Evolutionary conservation across 352 stramenopile genomes (phyloP).

Genomic region (Thalassiosira exigua): DNA sequence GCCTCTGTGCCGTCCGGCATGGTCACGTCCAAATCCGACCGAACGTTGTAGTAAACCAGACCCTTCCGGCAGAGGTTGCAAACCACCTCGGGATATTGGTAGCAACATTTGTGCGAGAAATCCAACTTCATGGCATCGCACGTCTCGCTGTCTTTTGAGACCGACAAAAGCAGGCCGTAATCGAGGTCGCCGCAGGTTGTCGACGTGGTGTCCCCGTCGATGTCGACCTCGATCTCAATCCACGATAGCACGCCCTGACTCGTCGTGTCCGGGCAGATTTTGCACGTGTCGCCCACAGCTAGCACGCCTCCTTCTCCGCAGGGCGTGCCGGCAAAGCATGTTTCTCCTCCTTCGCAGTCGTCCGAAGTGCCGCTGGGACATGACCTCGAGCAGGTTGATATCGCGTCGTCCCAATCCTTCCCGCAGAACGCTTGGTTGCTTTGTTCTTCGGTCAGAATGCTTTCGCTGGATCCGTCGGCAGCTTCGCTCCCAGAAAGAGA

Average conservation of each 20-base stretch:
- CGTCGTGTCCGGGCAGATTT: conserved; percentile 61
- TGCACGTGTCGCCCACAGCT: conserved; percentile 51
- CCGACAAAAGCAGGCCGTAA: conserved; percentile 45
- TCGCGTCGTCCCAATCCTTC: conserved; percentile 77
- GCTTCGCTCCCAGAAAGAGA: neutral
- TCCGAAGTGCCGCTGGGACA: conserved; percentile 71
- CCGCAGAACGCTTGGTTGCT: conserved; percentile 71
- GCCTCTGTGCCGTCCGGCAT: conserved; percentile 42
- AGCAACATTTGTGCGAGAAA: conserved; percentile 51
- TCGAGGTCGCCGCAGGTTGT: conserved; percentile 56
- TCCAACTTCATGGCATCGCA: conserved; percentile 58
- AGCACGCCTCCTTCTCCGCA: conserved; percentile 61
- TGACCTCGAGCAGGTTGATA: conserved; percentile 65
- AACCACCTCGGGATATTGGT: conserved; percentile 51
- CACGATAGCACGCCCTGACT: conserved; percentile 59
- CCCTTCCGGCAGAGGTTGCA: conserved; percentile 58
- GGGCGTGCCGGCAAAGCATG: conserved; percentile 78
- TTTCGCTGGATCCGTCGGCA: conserved; percentile 14
- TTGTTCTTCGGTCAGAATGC: conserved; percentile 52
- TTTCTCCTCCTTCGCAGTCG: conserved; percentile 76
- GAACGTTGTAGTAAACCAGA: conserved; percentile 45
- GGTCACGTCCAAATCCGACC: conserved; percentile 53
- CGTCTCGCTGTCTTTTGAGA: conserved; percentile 52
- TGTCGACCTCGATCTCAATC: conserved; percentile 61
- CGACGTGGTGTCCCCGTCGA: conserved; percentile 45